phyloP scores from a whole-genome alignment of 805 yeast genomes.

The Wickerhamiella allomyrinae region DNA sequence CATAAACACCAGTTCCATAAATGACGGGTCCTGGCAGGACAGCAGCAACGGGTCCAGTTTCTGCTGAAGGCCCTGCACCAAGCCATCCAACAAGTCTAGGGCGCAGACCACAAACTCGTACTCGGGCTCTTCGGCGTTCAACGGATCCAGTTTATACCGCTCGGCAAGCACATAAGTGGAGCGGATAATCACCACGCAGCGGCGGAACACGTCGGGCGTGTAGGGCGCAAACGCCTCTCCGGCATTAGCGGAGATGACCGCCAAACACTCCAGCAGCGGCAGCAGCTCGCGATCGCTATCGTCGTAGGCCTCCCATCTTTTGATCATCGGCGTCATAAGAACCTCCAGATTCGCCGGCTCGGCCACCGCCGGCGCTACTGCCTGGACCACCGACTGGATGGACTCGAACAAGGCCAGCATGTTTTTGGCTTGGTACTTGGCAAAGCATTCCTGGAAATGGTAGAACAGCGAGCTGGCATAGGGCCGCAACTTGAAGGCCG shows the following conservation, averaged over 20 bases:
- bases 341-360: conserved; percentile 42
- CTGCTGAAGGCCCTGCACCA: conserved; percentile 72
- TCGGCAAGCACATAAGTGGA: conserved; percentile 55
- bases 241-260: conserved; percentile 75
- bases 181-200: conserved; percentile 58
- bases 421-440: conserved; percentile 67
- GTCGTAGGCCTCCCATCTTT: conserved; percentile 59
- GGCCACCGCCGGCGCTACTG: conserved; percentile 44
- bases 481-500: conserved; percentile 49
- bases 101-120: conserved; percentile 83
- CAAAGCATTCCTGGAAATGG: conserved; percentile 62
- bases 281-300: conserved; percentile 79
- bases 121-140: conserved; percentile 47
- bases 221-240: conserved; percentile 78
- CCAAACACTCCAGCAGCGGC: conserved; percentile 87
- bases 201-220: conserved; percentile 71
- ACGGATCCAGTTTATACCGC: conserved; percentile 48
- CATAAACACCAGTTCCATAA: conserved; percentile 49
- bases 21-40: conserved; percentile 23
- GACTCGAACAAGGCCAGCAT: conserved; percentile 77
- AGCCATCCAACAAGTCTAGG: conserved; percentile 79
- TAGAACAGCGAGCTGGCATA: conserved; percentile 52
- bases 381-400: conserved; percentile 75
- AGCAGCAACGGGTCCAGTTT: conserved; percentile 43
- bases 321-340: conserved; percentile 67